Conservation (phyloP, 2,329 filamentous ascomycete genomes). For the Aspergillus chevalieri region DNA sequence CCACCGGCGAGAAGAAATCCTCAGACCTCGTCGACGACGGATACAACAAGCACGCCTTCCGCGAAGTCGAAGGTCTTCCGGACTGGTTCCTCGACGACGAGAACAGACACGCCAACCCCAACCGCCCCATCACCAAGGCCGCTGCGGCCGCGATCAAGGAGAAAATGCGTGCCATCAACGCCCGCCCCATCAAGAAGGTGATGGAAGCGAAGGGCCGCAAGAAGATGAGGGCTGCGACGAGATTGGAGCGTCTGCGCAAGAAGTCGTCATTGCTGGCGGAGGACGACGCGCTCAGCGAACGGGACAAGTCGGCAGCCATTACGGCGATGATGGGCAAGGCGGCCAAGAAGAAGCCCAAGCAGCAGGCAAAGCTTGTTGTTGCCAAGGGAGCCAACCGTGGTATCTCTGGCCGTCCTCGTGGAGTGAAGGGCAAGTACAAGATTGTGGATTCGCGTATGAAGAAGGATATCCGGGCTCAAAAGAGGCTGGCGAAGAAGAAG, state of each 20-base stretch:
- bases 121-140: conserved; percentile 86
- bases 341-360: conserved; percentile 76
- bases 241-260: conserved; percentile 90
- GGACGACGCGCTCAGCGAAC: conserved; percentile 89
- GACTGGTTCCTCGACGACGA: conserved; percentile 99
- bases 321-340: conserved; percentile 74
- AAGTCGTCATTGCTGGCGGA: conserved; percentile 87
- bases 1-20: conserved; percentile 73
- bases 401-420: conserved; percentile 77
- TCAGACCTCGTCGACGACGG: conserved; percentile 80
- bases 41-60: conserved; percentile 89
- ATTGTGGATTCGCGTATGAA: conserved; percentile 94
- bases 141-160: conserved; percentile 90
- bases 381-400: conserved; percentile 78
- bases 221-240: conserved; percentile 90
- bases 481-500: conserved; percentile 71
- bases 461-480: conserved; percentile 87
- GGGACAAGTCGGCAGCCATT: conserved; percentile 87
- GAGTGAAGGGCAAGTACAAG: conserved; percentile 94
- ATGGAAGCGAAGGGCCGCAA: conserved; percentile 93
- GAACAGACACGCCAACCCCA: conserved; percentile 68
- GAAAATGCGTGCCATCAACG: conserved; percentile 86
- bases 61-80: conserved; percentile 82
- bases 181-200: conserved; percentile 97
- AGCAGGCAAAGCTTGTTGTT: conserved; percentile 80